phyloP scores from a whole-genome alignment of 2,329 filamentous ascomycete species.

The Hysterium pulicare region DNA sequence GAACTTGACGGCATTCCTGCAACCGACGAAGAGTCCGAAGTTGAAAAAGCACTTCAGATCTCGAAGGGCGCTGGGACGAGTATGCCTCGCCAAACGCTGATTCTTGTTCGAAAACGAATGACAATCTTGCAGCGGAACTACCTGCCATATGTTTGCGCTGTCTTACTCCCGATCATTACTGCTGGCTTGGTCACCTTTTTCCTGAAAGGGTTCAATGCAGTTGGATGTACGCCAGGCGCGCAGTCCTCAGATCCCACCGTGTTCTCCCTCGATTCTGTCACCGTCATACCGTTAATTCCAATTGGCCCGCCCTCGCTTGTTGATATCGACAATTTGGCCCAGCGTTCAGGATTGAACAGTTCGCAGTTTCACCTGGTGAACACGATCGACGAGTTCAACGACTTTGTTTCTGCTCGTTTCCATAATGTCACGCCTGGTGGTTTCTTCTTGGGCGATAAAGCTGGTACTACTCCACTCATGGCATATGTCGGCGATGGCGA shows the following conservation, averaged over 20 bases:
- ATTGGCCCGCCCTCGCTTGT: slow-evolving; percentile 38
- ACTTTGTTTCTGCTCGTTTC: slow-evolving; percentile 61
- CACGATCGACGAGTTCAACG: slow-evolving; percentile 65
- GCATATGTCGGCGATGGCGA: slow-evolving; percentile 66
- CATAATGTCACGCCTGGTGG: slow-evolving; percentile 72
- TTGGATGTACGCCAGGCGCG: slow-evolving; percentile 45
- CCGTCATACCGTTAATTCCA: slow-evolving; percentile 33
- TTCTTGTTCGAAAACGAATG: slow-evolving; percentile 74
- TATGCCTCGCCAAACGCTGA: slow-evolving; percentile 65
- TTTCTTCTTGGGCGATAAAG: slow-evolving; percentile 67
- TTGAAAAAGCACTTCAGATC: slow-evolving; percentile 42
- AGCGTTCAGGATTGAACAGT: slow-evolving; percentile 20
- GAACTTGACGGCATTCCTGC: slow-evolving; percentile 14
- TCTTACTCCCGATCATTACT: slow-evolving; percentile 74
- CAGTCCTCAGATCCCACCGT: slow-evolving; percentile 29
- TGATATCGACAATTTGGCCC: slow-evolving; percentile 26
- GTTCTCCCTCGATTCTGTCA: slow-evolving; percentile 23
- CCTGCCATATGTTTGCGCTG: slow-evolving; percentile 69
- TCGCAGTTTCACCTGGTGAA: slow-evolving; percentile 54
- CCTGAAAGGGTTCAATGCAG: slow-evolving; percentile 55
- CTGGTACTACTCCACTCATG: slow-evolving; percentile 57
- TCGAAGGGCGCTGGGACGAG: slow-evolving; percentile 67
- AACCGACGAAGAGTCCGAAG: slow-evolving; percentile 28
- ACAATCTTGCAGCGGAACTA: slow-evolving; percentile 76
- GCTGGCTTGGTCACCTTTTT: slow-evolving; percentile 78